These are phyloP conservation scores for Olyra latifolia DNA, from an alignment of 176 grass and related monocot species.

Conservation along the genomic window DNA sequence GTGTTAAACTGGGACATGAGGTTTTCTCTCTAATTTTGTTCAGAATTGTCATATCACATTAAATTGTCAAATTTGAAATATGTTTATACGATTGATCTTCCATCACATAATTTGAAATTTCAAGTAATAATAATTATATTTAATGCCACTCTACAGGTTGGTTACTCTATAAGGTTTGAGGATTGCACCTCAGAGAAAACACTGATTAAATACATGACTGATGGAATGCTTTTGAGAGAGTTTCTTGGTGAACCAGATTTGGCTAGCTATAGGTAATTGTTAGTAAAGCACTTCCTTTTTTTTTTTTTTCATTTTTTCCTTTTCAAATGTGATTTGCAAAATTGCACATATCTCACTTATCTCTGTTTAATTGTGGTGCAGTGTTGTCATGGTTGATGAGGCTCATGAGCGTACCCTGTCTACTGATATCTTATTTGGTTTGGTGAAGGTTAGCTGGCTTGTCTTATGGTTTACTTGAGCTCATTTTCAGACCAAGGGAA, in stretches of 20 bases:
- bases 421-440: conserved; percentile 95
- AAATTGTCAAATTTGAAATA: neutral
- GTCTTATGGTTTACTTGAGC: conserved; percentile 10
- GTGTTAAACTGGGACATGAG: conserved; percentile 94
- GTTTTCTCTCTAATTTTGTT: conserved; percentile 38
- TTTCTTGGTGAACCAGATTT: conserved; percentile 97
- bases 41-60: neutral
- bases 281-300: neutral
- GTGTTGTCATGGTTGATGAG: conserved; percentile 97
- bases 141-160: conserved; percentile 59
- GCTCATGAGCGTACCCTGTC: conserved; percentile 94
- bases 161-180: conserved; percentile 98
- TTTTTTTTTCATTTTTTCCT: neutral
- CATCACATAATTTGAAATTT: conserved; percentile 17
- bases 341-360: conserved; percentile 11
- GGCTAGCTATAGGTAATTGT: conserved; percentile 79
- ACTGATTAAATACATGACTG: conserved; percentile 97
- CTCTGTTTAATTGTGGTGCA: conserved; percentile 36
- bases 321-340: neutral
- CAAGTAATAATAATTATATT: conserved; percentile 23
- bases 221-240: conserved; percentile 92
- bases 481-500: conserved; percentile 1
- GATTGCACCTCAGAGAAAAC: conserved; percentile 99
- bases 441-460: conserved; percentile 70
- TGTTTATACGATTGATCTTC: conserved; percentile 7